Base-by-base conservation (phyloP, 140 eudicot species). In the Anethum foeniculum region DNA sequence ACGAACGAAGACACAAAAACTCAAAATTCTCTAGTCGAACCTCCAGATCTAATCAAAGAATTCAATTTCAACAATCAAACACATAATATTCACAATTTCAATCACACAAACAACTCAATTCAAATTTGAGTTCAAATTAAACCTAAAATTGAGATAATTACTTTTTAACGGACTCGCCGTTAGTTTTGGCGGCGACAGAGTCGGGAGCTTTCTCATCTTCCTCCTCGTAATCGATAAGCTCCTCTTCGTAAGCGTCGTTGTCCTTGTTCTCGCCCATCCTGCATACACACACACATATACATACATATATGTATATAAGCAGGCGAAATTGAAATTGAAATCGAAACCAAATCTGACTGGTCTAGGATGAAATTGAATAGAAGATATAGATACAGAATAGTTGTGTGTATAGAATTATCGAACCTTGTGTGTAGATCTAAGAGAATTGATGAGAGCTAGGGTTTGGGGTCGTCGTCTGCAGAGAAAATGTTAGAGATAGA, bases 141-240 rank as follows among this genome's bases (percentile, higher is more conserved):
- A 60, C 4, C 14, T 2, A 62, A 2, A 25, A 41, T 41, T 7
- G 46, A 27, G 25, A 62, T 12, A 34, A 60, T 80, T 51, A 87
- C 90, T 87, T 87, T 44, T 87, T 87, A 64, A 80, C 86, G 79
- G 88, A 71, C 67, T 87, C 90, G 77, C 90, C 90, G 84, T 85
- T 87, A 72, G 64, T 65, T 80, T 87, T 87, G 65, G 76, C 87
- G 39, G 43, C 76, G 49, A 67, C 83, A 32, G 90, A 79, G 48
- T 87, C 90, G 43, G 86, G 85, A 19, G 88, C 90, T 56, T 87
- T 87, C 52, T 87, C 88, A 19, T 85, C 88, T 30, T 87, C 90
- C 71, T 87, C 90, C 77, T 87, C 90, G 86, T 87, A 87, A 41
- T 87, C 90, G 25, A 87, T 82, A 36, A 72, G 77, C 77, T 72